phyloP scores from a whole-genome alignment of 257 asterid genomes.

The Haberlea rhodopensis region DNA sequence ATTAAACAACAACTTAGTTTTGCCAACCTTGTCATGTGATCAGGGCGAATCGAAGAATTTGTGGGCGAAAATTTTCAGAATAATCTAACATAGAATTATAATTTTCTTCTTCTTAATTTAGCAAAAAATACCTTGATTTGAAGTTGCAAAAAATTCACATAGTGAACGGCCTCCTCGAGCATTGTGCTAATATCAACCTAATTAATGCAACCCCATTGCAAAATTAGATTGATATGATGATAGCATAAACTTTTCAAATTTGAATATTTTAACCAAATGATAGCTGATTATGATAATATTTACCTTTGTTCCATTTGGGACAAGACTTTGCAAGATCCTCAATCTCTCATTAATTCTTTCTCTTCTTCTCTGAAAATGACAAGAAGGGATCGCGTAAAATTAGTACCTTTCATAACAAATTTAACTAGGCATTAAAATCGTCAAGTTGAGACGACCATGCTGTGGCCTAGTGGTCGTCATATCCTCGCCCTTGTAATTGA shows the following conservation, averaged over 20 bases:
- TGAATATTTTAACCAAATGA: background rate
- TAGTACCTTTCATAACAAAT: too few relatives aligned
- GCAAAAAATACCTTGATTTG: constrained; percentile 43
- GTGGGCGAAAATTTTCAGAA: too few relatives aligned
- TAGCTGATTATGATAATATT: background rate
- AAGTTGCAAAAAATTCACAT: constrained; percentile 53
- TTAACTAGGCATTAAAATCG: background rate
- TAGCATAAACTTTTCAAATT: background rate
- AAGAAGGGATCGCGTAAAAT: background rate
- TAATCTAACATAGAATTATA: background rate
- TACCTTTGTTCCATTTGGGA: constrained; percentile 58
- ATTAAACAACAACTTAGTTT: background rate
- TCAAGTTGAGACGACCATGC: too few relatives aligned
- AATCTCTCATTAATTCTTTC: constrained; percentile 50
- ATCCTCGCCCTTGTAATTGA: too few relatives aligned
- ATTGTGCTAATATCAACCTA: constrained; percentile 61
- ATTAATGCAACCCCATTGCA: constrained; percentile 2
- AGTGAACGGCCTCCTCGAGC: constrained; percentile 60
- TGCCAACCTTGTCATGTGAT: background rate
- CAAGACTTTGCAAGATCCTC: constrained; percentile 45
- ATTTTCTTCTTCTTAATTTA: background rate
- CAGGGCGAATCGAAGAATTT: background rate
- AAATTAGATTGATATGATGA: background rate
- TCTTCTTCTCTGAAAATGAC: constrained; percentile 46
- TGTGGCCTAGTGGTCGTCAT: too few relatives aligned